Conservation (phyloP, 2,329 filamentous ascomycete species). For the Ophiocordyceps camponoti-leonardi region DNA sequence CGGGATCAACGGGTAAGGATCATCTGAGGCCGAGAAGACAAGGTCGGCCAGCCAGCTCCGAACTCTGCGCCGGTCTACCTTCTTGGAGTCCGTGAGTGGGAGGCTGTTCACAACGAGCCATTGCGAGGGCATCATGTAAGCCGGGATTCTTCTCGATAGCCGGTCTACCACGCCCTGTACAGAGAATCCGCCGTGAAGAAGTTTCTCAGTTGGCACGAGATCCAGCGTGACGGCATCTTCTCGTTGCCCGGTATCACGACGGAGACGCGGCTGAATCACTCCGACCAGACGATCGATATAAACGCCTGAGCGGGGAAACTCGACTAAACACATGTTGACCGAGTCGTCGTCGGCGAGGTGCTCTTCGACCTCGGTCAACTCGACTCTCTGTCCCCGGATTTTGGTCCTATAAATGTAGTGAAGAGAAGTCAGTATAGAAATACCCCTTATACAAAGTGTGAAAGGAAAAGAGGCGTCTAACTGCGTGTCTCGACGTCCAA, state of each 20-base stretch:
- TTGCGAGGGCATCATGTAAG: not conserved
- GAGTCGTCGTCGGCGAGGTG: not conserved
- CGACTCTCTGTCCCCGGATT: not conserved
- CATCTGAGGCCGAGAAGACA: not conserved
- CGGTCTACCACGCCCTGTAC: no score
- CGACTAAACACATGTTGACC: not conserved
- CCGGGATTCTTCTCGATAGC: not conserved
- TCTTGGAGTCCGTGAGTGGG: not conserved
- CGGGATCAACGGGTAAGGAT: not conserved
- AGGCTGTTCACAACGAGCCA: not conserved
- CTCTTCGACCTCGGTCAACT: not conserved
- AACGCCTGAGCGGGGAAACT: not conserved
- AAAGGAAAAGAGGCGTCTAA: not conserved
- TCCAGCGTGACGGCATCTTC: not conserved
- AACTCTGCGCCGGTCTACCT: not conserved
- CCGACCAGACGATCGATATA: not conserved
- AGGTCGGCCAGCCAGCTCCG: not conserved
- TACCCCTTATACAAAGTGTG: not conserved
- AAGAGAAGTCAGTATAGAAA: not conserved
- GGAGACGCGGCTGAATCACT: not conserved
- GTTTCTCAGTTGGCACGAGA: not conserved
- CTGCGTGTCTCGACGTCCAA: slow-evolving; percentile 38
- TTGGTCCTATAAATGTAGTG: not conserved
- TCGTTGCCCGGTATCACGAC: not conserved
- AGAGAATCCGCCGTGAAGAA: not conserved